phyloP scores from a whole-genome alignment of 129 eudicot genomes.

The Flaveria linearis region DNA sequence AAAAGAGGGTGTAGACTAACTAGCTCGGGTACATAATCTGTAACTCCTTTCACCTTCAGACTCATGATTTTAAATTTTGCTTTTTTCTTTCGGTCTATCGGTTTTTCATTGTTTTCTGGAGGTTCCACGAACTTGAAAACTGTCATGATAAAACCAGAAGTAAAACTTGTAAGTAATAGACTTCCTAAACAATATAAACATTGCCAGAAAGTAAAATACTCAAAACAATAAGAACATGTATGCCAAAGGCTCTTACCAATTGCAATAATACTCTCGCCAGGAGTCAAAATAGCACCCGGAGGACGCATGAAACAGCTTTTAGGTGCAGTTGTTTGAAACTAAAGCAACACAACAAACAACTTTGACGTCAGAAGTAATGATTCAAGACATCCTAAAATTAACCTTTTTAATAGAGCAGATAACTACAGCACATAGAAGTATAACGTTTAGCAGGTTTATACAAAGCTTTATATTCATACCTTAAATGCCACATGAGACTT shows the following conservation, averaged over 20 bases:
- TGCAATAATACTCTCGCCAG: slow-evolving; percentile 78
- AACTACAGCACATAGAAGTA: not conserved
- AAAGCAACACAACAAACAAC: not conserved
- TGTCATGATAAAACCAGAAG: slow-evolving; percentile 32
- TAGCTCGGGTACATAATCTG: slow-evolving; percentile 69
- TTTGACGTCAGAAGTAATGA: not conserved
- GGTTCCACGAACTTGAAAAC: slow-evolving; percentile 83
- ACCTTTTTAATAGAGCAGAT: not conserved
- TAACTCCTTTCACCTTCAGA: slow-evolving; percentile 66
- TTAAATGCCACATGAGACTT: slow-evolving; percentile 93
- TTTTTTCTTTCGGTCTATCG: slow-evolving; percentile 56
- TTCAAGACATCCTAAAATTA: not conserved
- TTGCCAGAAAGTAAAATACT: not conserved
- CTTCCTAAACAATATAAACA: not conserved
- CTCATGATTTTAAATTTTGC: slow-evolving; percentile 80
- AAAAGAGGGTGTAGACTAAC: slow-evolving; percentile 38
- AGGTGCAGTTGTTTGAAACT: slow-evolving; percentile 98
- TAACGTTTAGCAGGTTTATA: not conserved
- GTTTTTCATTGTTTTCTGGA: slow-evolving; percentile 73
- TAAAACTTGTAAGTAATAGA: slow-evolving; percentile 24
- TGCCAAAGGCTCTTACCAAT: slow-evolving; percentile 52
- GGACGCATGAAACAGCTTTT: slow-evolving; percentile 99
- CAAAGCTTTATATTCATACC: slow-evolving; percentile 39
- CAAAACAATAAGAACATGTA: not conserved
- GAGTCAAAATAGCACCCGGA: slow-evolving; percentile 85